A percentile compares a stretch with the other conserved stretches of the same genome.
Conservation (phyloP, 2,329 filamentous ascomycete species). For the Cladobotryum protrusum region DNA sequence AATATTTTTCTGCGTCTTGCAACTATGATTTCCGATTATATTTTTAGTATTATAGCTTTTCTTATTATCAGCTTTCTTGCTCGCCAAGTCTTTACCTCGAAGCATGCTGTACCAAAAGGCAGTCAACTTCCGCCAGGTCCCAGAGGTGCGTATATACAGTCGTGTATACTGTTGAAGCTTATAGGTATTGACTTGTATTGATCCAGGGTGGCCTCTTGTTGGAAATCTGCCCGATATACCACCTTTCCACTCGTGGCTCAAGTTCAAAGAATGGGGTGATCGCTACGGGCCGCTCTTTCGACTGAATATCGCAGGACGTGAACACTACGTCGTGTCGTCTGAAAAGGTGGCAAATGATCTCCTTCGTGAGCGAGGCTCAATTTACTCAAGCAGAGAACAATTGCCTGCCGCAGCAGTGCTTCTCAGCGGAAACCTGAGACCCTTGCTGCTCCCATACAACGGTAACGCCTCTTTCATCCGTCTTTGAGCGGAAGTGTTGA, state of each 20-base stretch:
- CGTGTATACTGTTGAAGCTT: no score
- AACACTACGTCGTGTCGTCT: constrained; percentile 40
- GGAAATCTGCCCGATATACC: constrained; percentile 2
- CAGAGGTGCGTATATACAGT: no score
- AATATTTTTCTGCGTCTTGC: no score
- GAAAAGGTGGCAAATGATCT: constrained; percentile 44
- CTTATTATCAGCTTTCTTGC: no score
- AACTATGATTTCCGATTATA: no score
- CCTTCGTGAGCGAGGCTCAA: constrained; percentile 43
- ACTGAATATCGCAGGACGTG: constrained; percentile 33
- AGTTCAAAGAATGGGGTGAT: constrained; percentile 44
- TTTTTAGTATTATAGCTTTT: no score
- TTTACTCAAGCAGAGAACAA: constrained; percentile 45
- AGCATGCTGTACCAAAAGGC: no score
- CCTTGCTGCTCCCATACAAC: constrained; percentile 3
- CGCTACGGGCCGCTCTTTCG: constrained; percentile 38
- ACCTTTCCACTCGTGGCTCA: constrained; percentile 33
- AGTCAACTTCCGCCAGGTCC: no score
- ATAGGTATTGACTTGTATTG: no score
- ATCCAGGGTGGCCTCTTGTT: neutral
- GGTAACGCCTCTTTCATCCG: no score
- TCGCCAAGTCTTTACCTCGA: no score
- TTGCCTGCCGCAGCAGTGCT: constrained; percentile 21
- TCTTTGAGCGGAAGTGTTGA: no score
- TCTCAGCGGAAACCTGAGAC: neutral